Base-by-base conservation (phyloP, 2,329 filamentous ascomycete species). In the Pseudogymnoascus sp. region DNA sequence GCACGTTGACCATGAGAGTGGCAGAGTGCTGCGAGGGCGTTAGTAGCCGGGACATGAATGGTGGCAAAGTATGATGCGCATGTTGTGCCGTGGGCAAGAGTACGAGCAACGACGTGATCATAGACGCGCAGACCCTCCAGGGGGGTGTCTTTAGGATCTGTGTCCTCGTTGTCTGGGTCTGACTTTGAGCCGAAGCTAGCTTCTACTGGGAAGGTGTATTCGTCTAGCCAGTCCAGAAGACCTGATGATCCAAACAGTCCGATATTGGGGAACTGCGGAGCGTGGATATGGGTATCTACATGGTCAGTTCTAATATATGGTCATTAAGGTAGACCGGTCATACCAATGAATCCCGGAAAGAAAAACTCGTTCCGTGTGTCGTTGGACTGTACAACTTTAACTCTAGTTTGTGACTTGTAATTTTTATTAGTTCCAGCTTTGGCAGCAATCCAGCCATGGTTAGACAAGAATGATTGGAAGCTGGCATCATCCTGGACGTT, bases 1-100 rank as follows among this genome's bases (percentile, higher is more conserved):
- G 95, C 95, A 61, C 95, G 83, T 76, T 99, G 95, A 45, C 95
- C 95, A 25, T 84, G 78, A 0, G 77, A 72, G n/a, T 90, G 80
- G 71, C 93, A 97, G n/a, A 97, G 83, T 66, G 91, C 86, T 0
- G 93, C 90, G 5, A 99, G 87, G 7, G 96, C 82, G 73, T 96
- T 97, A n/a, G 95, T 99, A 1, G 92, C 86, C 0, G 84, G 80
- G 1, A 96, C 89, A 73, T 96, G 88, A 65, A 91, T 86, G 21
- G 95, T 97, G 64, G 93, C 93, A 74, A 90, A 97, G 81, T 97
- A 97, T n/a, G 91, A 85, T 5, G 92, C 92, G 9, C 90, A 95
- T 0, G 95, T 99, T 8, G 95, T 99, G 66, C 95, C 95, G 72
- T 97, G 87, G 18, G 90, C 83, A 8, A 99, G 83, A 0, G 92